Conservation (phyloP, 139 green algal genomes). For the Picochlorum sp. region DNA sequence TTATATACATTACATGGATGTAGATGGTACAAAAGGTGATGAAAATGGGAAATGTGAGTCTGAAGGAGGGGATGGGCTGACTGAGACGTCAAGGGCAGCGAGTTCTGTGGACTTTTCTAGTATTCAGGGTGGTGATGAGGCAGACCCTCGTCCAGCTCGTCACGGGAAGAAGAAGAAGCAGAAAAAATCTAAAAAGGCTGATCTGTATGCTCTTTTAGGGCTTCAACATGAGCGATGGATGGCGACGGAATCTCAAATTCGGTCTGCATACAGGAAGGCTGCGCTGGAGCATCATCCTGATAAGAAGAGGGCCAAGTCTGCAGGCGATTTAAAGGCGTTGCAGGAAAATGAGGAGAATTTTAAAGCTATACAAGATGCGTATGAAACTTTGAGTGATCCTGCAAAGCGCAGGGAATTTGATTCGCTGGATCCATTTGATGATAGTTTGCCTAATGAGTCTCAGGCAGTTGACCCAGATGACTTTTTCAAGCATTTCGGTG, state of each 20-base stretch:
- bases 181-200: constrained; percentile 39
- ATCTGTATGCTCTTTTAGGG: constrained; percentile 80
- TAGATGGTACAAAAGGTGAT: constrained; percentile 16
- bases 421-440: constrained; percentile 90
- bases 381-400: constrained; percentile 75
- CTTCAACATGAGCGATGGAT: constrained; percentile 67
- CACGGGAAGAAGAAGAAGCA: constrained; percentile 55
- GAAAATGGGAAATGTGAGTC: constrained; percentile 1
- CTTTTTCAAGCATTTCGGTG: constrained; percentile 90
- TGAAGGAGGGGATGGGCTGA: not conserved
- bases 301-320: constrained; percentile 47
- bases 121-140: constrained; percentile 15
- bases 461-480: constrained; percentile 47
- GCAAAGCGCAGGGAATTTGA: constrained; percentile 75
- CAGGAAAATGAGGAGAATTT: constrained; percentile 66
- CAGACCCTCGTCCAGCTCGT: constrained; percentile 8
- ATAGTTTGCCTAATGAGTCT: constrained; percentile 66
- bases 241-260: constrained; percentile 70
- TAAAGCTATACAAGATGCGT: constrained; percentile 77
- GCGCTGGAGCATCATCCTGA: constrained; percentile 88
- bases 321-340: constrained; percentile 34
- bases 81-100: not conserved
- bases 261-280: constrained; percentile 67
- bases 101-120: constrained; percentile 16
- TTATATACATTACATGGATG: not conserved